phyloP scores from a whole-genome alignment of 164 flowering plant genomes.

The Pachysandra terminalis region DNA sequence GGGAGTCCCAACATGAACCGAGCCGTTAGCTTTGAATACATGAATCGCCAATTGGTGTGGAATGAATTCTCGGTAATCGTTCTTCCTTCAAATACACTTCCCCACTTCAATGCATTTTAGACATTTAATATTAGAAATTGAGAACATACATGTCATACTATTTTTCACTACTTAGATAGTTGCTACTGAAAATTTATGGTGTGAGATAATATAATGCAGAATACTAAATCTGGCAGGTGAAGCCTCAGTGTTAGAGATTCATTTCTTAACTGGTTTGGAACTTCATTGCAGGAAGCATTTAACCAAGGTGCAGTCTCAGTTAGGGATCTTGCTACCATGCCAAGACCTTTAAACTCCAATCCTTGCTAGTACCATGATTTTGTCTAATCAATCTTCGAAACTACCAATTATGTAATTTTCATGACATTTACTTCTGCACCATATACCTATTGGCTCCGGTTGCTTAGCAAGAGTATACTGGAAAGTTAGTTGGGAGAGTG shows the following conservation, averaged over 20 bases:
- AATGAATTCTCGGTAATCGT: conserved; percentile 91
- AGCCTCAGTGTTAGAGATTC: background rate
- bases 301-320: background rate
- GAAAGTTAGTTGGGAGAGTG: too few species aligned
- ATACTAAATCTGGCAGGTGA: background rate
- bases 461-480: too few species aligned
- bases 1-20: conserved; percentile 92
- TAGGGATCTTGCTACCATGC: background rate
- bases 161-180: too few species aligned
- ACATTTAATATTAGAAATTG: too few species aligned
- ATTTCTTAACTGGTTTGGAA: background rate
- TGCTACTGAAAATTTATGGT: background rate
- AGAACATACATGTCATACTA: too few species aligned
- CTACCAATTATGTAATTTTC: too few species aligned
- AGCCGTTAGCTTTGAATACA: conserved; percentile 97
- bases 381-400: too few species aligned
- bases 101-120: too few species aligned
- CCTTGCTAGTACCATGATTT: too few species aligned
- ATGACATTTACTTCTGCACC: too few species aligned
- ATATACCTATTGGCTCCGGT: too few species aligned
- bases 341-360: too few species aligned
- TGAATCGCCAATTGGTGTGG: conserved; percentile 99
- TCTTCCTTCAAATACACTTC: background rate
- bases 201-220: background rate
- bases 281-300: background rate